phyloP scores from a whole-genome alignment of 805 yeast species.

The Clavispora santaluciae region DNA sequence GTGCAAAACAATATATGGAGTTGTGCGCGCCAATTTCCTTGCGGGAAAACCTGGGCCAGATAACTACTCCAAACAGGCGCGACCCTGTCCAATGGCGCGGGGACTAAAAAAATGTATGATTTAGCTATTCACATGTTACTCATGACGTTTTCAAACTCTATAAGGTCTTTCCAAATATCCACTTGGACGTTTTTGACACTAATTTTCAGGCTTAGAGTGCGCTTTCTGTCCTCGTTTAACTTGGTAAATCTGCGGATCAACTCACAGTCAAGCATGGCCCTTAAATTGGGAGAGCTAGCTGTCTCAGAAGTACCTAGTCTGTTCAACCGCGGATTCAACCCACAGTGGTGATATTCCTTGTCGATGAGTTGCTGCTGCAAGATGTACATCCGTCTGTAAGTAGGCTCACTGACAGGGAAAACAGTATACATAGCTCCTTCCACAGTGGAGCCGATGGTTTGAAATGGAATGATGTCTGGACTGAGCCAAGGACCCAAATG shows the following conservation, averaged over 20 bases:
- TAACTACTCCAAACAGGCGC: too few species aligned
- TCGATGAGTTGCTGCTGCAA: slow-evolving; percentile 85
- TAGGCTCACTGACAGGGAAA: slow-evolving; percentile 67
- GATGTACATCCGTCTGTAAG: slow-evolving; percentile 76
- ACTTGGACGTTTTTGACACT: slow-evolving; percentile 50
- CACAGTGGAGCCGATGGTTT: slow-evolving; percentile 62
- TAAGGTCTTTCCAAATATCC: slow-evolving; percentile 66
- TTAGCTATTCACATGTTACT: slow-evolving; percentile 17
- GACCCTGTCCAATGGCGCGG: too few species aligned
- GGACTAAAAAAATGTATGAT: too few species aligned
- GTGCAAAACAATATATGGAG: too few species aligned
- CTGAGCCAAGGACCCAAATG: slow-evolving; percentile 26
- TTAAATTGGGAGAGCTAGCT: slow-evolving; percentile 36
- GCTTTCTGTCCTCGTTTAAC: slow-evolving; percentile 55
- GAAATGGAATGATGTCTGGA: slow-evolving; percentile 39
- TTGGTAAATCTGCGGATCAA: slow-evolving; percentile 50
- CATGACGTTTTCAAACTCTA: slow-evolving; percentile 46
- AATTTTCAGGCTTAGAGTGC: slow-evolving; percentile 49
- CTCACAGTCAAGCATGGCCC: slow-evolving; percentile 64
- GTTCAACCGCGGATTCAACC: slow-evolving; percentile 75
- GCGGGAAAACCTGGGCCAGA: too few species aligned
- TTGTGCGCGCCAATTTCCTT: too few species aligned
- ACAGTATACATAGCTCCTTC: slow-evolving; percentile 80
- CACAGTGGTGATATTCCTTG: slow-evolving; percentile 66
- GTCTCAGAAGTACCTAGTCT: slow-evolving; percentile 42